Base-by-base conservation (phyloP, 202 grass and related monocot genomes). In the Elaeis oleifera region DNA sequence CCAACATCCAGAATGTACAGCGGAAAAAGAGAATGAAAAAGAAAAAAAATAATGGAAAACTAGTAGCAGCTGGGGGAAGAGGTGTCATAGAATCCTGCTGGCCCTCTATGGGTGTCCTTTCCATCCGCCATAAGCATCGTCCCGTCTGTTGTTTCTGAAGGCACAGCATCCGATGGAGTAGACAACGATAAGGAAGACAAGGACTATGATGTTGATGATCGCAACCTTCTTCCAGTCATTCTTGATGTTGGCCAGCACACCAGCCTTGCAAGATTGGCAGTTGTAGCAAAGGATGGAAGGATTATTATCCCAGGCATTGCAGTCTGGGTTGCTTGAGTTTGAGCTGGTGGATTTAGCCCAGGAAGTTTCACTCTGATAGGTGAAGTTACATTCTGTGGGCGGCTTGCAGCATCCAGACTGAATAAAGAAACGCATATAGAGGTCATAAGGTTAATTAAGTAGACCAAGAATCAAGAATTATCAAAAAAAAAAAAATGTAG, bases 401-500 rank as follows among this genome's bases (percentile, higher is more conserved):
- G 94, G 88, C 24, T 89, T 91, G 74, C 94, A 97, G 70, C 94
- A 97, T 51, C 88, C 88, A 16, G 88, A 85, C 94, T 97, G 80
- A 25, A 76, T 59, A 74, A 53, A 56, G 23, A 21, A 17, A 13
- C 51, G 50, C 18, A 21, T 20, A 26, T 16, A 29, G 18, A 70
- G 18, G 16, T 8, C 27, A 27, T 26, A 64, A 49, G 48, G 31
- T 58, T 44, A 13, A 44, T 44, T 44, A 13, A 44, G 8, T 13
- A 44, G 36, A 44, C 36, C 8, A 13, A 44, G 36, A 44, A 44
- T 44, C 36, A 44, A 44, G 9, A 44, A 44, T 44, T 3, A 44
- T 44, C 36, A 9, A 39, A 8, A 39, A 39, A 39, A 39, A 2
- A 13, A 44, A 14, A 44, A 13, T 0, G 0, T 31, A 6, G 5